Evolutionary conservation across 208 protist species (phyloP), one percentile per base, ranked within the genome.

Genomic region (Trypanosoma avium): DNA sequence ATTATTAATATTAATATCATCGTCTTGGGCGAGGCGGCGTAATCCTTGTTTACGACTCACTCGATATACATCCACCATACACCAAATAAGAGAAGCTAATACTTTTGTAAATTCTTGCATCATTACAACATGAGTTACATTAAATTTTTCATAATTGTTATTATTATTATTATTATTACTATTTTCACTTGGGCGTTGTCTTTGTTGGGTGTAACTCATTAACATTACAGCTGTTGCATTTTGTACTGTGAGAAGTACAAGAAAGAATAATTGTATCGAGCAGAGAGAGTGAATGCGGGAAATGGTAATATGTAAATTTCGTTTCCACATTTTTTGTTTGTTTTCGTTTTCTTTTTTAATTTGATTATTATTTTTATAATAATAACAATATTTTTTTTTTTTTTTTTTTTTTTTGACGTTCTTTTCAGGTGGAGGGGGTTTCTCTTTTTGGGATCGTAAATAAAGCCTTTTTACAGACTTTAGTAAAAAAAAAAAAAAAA

Each of bases 141-240:
- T 17, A 47, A 63, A 70, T 1, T 35, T 42, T 0, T 9, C 35
- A 3, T 43, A 36, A 0, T 10, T n/a, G n/a, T n/a, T n/a, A n/a
- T n/a, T n/a, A n/a, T n/a, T n/a, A n/a, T n/a, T n/a, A n/a, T n/a
- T n/a, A n/a, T n/a, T n/a, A n/a, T n/a, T n/a, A n/a, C n/a, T n/a
- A n/a, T n/a, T n/a, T n/a, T n/a, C 43, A 54, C 43, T 35, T 4
- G 15, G 22, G 35, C 24, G 6, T 27, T 56, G 64, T 22, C 55
- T 10, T 29, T 70, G 43, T 27, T 70, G 64, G 1, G 64, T 70
- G 35, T 70, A 70, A 50, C 64, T 70, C 45, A 63, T 70, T 24
- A 70, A 56, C 46, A 70, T 45, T 35, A 70, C 64, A 43, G 35
- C 55, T n/a, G 46, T 46, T n/a, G 64, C 55, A 63, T 70, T 70